Percentiles rank a stretch among this genome's conserved stretches.
Conservation (phyloP, 1,139 yeast genomes). For the Candida pseudocylindracea region DNA sequence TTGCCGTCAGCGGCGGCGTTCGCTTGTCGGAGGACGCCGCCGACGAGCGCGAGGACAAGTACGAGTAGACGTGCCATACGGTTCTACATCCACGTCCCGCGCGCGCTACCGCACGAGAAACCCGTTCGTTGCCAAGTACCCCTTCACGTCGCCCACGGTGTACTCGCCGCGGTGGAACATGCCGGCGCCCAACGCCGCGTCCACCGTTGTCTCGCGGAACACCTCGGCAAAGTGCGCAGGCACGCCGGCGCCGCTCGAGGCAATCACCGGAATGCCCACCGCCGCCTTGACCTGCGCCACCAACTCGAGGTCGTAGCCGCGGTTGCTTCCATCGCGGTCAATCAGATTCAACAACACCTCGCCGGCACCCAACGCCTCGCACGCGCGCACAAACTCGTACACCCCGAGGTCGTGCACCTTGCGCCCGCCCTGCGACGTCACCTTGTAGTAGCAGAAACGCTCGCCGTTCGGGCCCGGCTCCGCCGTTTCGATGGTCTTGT, state of each 20-base stretch:
- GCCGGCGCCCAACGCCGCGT: constrained; percentile 97
- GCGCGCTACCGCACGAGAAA: not conserved
- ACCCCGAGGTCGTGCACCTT: constrained; percentile 81
- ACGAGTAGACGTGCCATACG: no score
- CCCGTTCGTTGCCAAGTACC: constrained; percentile 20
- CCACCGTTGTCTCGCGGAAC: constrained; percentile 58
- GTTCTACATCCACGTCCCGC: no score
- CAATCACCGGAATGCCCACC: constrained; percentile 80
- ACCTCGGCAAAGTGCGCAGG: constrained; percentile 84
- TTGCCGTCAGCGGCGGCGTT: constrained; percentile 68
- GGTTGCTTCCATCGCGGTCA: constrained; percentile 88
- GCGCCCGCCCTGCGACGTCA: constrained; percentile 92
- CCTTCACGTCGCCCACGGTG: constrained; percentile 66
- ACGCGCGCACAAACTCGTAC: constrained; percentile 65
- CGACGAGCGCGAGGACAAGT: not conserved
- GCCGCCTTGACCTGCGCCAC: constrained; percentile 54
- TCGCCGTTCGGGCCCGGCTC: constrained; percentile 68
- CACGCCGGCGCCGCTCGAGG: constrained; percentile 90
- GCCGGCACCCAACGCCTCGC: constrained; percentile 92
- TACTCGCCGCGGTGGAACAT: constrained; percentile 91
- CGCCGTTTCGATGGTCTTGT: constrained; percentile 28
- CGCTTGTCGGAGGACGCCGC: not conserved
- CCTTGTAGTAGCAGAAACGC: constrained; percentile 76
- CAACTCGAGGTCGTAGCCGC: constrained; percentile 78
- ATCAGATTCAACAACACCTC: constrained; percentile 82